These are phyloP conservation scores for Chaetomium olivaceum DNA, from an alignment of 2,329 filamentous ascomycete genomes.

Conservation along the genomic window DNA sequence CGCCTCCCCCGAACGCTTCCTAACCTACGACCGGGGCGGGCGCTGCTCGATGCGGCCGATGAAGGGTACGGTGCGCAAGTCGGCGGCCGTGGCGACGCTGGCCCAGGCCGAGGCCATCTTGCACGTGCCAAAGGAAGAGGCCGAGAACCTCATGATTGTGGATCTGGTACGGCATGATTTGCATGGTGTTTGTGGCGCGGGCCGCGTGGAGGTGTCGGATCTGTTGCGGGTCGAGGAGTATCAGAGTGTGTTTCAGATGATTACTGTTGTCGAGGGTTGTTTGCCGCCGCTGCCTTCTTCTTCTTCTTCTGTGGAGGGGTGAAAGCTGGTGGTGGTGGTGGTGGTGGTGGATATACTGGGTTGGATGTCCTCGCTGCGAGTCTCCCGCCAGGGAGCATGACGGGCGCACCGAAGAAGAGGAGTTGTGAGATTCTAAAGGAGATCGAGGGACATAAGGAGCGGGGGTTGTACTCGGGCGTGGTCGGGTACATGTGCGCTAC, in stretches of 20 bases:
- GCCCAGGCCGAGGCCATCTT: slow-evolving; percentile 71
- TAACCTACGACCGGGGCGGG: slow-evolving; percentile 57
- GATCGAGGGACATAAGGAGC: slow-evolving; percentile 63
- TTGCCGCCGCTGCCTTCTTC: slow-evolving; percentile 41
- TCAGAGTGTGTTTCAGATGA: slow-evolving; percentile 86
- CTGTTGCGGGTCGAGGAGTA: slow-evolving; percentile 89
- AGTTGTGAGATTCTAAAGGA: slow-evolving; percentile 78
- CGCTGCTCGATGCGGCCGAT: slow-evolving; percentile 83
- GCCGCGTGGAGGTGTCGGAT: slow-evolving; percentile 71
- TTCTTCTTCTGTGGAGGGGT: neutral
- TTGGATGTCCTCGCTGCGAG: slow-evolving; percentile 75
- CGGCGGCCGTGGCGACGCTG: slow-evolving; percentile 63
- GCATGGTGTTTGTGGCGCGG: slow-evolving; percentile 77
- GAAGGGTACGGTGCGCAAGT: slow-evolving; percentile 93
- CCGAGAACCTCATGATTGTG: slow-evolving; percentile 97
- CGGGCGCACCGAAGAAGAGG: slow-evolving; percentile 90
- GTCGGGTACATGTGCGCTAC: slow-evolving; percentile 87
- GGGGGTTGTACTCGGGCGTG: slow-evolving; percentile 84
- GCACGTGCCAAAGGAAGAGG: slow-evolving; percentile 81
- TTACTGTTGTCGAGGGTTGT: slow-evolving; percentile 78
- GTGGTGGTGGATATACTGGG: slow-evolving; percentile 53
- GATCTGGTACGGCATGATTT: slow-evolving; percentile 94
- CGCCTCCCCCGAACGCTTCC: slow-evolving; percentile 86
- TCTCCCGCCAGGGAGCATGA: slow-evolving; percentile 92
- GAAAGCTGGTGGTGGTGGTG: neutral